Evolutionary conservation across 306 rosid species (phyloP).

Genomic region (Prinsepia uniflora): DNA sequence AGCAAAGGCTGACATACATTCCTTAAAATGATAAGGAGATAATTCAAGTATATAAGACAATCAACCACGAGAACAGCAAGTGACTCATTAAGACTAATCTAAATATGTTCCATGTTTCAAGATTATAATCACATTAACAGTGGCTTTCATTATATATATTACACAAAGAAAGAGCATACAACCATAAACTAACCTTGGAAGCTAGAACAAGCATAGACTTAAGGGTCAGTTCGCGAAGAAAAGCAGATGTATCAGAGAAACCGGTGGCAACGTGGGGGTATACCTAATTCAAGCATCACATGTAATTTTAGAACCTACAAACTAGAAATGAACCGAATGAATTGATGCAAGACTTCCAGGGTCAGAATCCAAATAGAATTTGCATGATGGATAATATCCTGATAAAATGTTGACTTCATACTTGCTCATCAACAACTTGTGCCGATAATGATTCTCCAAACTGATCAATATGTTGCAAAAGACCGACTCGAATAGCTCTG

Average conservation of each 20-base stretch:
- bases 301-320: slow-evolving; percentile 24
- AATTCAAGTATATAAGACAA: neutral
- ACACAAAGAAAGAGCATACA: slow-evolving; percentile 10
- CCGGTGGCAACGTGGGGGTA: slow-evolving; percentile 95
- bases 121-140: slow-evolving; percentile 12
- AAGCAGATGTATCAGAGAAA: slow-evolving; percentile 92
- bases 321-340: neutral
- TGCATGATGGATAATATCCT: slow-evolving; percentile 14
- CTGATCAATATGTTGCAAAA: slow-evolving; percentile 95
- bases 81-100: slow-evolving; percentile 8
- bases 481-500: slow-evolving; percentile 85
- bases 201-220: slow-evolving; percentile 93
- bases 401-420: slow-evolving; percentile 31
- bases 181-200: slow-evolving; percentile 61
- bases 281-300: slow-evolving; percentile 54
- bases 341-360: slow-evolving; percentile 4
- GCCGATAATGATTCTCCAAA: slow-evolving; percentile 85
- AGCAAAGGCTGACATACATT: neutral
- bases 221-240: slow-evolving; percentile 91
- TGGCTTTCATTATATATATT: slow-evolving; percentile 10
- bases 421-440: slow-evolving; percentile 90
- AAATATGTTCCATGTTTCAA: slow-evolving; percentile 7
- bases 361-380: slow-evolving; percentile 14
- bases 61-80: neutral
- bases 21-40: neutral